phyloP scores from a whole-genome alignment of 306 rosid species.

The Castanea crenata region DNA sequence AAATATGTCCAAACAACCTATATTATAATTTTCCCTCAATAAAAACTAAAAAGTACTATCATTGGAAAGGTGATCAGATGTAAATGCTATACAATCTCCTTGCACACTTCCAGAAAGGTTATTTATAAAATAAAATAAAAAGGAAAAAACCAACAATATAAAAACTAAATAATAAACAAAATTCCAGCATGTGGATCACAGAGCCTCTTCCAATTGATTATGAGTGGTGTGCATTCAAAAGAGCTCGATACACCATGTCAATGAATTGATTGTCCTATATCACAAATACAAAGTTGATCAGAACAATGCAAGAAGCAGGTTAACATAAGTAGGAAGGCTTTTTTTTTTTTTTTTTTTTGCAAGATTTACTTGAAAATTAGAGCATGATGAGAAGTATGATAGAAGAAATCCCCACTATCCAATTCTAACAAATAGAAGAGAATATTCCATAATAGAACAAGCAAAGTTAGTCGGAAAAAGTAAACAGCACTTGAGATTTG shows the following conservation, averaged over 20 bases:
- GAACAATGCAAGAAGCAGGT: background rate
- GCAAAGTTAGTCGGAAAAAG: too few relatives aligned
- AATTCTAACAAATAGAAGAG: too few relatives aligned
- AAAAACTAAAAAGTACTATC: background rate
- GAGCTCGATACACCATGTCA: slow-evolving; percentile 49
- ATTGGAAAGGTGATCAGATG: background rate
- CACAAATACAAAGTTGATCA: slow-evolving; percentile 4
- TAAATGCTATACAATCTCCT: slow-evolving; percentile 2
- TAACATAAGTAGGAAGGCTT: background rate
- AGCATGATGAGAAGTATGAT: too few relatives aligned
- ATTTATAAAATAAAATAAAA: background rate
- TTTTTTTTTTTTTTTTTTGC: too few relatives aligned
- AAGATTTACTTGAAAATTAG: too few relatives aligned
- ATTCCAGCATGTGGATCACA: slow-evolving; percentile 14
- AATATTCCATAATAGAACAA: too few relatives aligned
- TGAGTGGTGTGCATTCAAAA: slow-evolving; percentile 50
- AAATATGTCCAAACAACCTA: too few relatives aligned
- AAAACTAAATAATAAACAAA: slow-evolving; percentile 14
- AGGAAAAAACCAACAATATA: slow-evolving; percentile 27
- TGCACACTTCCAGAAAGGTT: background rate
- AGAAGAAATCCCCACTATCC: too few relatives aligned
- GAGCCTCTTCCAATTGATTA: slow-evolving; percentile 30
- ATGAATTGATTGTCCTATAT: slow-evolving; percentile 60
- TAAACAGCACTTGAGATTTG: too few relatives aligned
- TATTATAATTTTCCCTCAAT: background rate